A percentile compares a stretch with the other conserved stretches of the same genome.
Conservation (phyloP, 495 filamentous ascomycete species). For the Penicillium lividum region DNA sequence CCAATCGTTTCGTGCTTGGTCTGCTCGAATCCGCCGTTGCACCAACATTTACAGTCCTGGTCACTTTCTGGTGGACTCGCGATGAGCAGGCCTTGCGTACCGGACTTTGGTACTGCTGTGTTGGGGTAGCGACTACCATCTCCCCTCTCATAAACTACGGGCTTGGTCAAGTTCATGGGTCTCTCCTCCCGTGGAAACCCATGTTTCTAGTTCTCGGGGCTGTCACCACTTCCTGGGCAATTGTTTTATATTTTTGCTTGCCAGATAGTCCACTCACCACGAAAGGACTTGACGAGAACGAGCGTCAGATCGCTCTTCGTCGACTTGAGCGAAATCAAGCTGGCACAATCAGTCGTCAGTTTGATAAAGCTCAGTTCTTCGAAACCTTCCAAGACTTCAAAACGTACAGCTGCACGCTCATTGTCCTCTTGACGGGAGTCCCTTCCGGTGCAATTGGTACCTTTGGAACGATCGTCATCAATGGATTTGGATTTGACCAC, state of each 20-base stretch:
- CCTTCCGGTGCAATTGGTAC: slow-evolving; percentile 9
- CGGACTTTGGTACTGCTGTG: slow-evolving; percentile 11
- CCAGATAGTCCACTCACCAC: slow-evolving; percentile 3
- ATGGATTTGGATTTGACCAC: slow-evolving; percentile 7
- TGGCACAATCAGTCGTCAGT: slow-evolving; percentile 7
- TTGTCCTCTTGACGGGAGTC: slow-evolving; percentile 5
- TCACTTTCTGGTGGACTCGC: slow-evolving; percentile 14
- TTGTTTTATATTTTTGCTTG: slow-evolving; percentile 3
- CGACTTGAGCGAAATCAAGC: slow-evolving; percentile 6
- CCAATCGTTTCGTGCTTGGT: slow-evolving; percentile 1
- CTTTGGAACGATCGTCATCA: slow-evolving; percentile 8
- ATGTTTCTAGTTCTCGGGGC: slow-evolving; percentile 9
- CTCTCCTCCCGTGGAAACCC: slow-evolving; percentile 2
- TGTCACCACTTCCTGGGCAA: slow-evolving; percentile 1
- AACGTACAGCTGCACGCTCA: slow-evolving; percentile 5
- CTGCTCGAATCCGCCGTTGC: slow-evolving; percentile 7
- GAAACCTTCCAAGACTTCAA: slow-evolving; percentile 8
- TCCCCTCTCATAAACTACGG: slow-evolving; percentile 4
- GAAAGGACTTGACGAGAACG: slow-evolving; percentile 3
- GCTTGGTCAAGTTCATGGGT: slow-evolving; percentile 1
- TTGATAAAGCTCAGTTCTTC: slow-evolving; percentile 6
- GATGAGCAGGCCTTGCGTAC: slow-evolving; percentile 9
- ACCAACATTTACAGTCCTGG: slow-evolving; percentile 6
- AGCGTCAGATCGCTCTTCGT: neutral
- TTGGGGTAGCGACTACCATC: slow-evolving; percentile 7